Base-by-base conservation (phyloP, 2,329 filamentous ascomycete species). In the Cladophialophora carrionii region DNA sequence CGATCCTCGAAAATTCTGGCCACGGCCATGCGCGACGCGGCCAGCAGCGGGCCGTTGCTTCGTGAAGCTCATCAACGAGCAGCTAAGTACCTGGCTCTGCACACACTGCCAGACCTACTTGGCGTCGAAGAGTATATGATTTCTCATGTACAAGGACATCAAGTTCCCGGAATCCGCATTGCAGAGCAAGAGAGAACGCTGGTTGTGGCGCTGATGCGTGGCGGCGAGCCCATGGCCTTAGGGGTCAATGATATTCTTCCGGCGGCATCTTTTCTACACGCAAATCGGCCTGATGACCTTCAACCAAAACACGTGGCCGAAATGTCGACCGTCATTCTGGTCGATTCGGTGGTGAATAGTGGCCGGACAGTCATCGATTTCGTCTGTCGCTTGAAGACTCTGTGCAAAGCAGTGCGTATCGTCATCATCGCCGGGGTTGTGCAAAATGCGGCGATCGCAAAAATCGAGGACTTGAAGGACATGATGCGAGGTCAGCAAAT, bases 181-280 rank as follows among this genome's bases (percentile, higher is more conserved):
- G 63, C 51, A 0, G 29, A 81, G 60, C 85, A 88, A 71, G 7
- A 74, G 1, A 60, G 76, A 8, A 88, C 84, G 0, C 63, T 78
- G 0, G 87, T 89, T 54, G 75, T 88, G 0, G 78, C 85, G 0
- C 67, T 88, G n/a, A 88, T 89, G 85, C 83, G 85, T 8, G 85
- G 83, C 1, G 86, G 86, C 8, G 85, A 88, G 67, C 79, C 85
- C 0, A 85, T 89, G 83, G 87, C 87, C 0, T 73, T 82, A 1
- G 86, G 86, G 0, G 77, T 89, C 53, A 84, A 74, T 68, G 78
- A 85, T 0, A 82, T 76, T 0, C 81, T 89, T 4, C 82, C 82
- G 0, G 64, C 63, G 0, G 84, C 85, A 3, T 79, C 76, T 71
- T 85, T 87, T 59, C 55, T 55, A 9, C 53, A 55, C 12, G 53